Base-by-base conservation (phyloP, 1,284 basidiomycete genomes). In the Fomes fomentarius region DNA sequence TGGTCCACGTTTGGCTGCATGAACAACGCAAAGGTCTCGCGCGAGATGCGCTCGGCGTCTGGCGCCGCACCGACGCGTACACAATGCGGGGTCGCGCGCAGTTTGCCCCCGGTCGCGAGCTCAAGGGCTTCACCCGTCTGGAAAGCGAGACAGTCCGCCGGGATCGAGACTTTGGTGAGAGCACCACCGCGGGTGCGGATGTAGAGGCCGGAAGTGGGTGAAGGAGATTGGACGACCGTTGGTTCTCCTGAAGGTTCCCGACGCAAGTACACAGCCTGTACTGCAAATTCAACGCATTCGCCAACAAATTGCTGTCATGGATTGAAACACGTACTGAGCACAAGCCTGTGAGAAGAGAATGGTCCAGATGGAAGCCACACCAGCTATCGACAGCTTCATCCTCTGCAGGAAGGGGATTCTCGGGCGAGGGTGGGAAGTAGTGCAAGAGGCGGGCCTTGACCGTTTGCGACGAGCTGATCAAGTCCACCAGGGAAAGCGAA, bases 91-190 rank as follows among this genome's bases (percentile, higher is more conserved):
- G 94, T 97, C 0, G 94, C 94, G 40, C 86, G 81, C 17, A 97
- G 75, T 55, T 77, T 80, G 11, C 84, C 84, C 17, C 78, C 83
- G 1, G 94, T 96, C 12, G 94, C 87, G 26, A 97, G 76, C 69
- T 95, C 86, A 25, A 98, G 82, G 14, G 94, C 92, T 73, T 97
- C 93, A 8, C 94, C 94, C 0, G 93, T 96, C 71, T 98, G 94
- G 72, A 97, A 96, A 2, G 94, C 94, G 54, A 93, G 73, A 66
- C 85, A 90, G 65, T 91, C 83, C 15, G 76, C 65, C 2, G 95
- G 94, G 57, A 98, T 96, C 1, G 83, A 77, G 12, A 95, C 92
- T 68, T 93, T 94, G 15, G 84, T 85, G 19, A 91, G 72, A 25
- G 82, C 74, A 1, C 87, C 85, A 7, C 86, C 89, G 39, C 94